A percentile compares a stretch with the other conserved stretches of the same genome.
Evolutionary conservation across 495 filamentous ascomycete species (phyloP).

Genomic region (Hypoxylon subgilvum): DNA sequence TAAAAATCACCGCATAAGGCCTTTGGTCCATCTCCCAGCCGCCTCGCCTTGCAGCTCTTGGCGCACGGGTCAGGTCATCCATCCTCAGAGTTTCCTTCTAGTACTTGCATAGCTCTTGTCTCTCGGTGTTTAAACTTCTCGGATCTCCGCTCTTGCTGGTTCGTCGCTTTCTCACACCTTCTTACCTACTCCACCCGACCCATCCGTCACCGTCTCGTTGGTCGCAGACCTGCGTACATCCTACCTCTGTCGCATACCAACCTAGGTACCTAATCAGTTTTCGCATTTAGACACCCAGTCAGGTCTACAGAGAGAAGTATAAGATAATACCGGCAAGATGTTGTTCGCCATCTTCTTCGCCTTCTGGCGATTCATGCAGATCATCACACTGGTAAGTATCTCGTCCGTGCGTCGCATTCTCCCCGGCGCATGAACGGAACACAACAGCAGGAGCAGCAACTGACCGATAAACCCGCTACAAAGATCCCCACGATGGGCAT

Average conservation of each 20-base stretch:
- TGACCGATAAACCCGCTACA: not conserved
- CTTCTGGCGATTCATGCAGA: conserved; percentile 81
- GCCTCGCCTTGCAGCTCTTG: conserved; percentile 36
- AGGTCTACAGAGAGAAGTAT: too few relatives aligned
- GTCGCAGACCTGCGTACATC: conserved; percentile 4
- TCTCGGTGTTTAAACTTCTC: too few relatives aligned
- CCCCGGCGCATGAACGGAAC: not conserved
- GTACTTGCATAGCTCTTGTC: too few relatives aligned
- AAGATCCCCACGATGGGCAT: conserved; percentile 87
- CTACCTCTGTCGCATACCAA: not conserved
- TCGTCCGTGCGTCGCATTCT: not conserved
- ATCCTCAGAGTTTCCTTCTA: too few relatives aligned
- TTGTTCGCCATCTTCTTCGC: conserved; percentile 80
- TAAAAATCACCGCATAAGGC: conserved; percentile 22
- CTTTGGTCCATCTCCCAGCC: conserved; percentile 10
- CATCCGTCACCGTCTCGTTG: not conserved
- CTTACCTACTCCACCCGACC: conserved; percentile 1
- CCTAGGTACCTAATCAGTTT: not conserved
- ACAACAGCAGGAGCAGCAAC: conserved; percentile 1
- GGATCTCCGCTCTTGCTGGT: not conserved
- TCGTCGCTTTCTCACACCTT: not conserved
- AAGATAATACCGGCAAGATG: conserved; percentile 58
- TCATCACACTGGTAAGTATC: conserved; percentile 70
- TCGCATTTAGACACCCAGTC: too few relatives aligned
- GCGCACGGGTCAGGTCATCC: conserved; percentile 14